These are phyloP conservation scores for Bretziella fagacearum DNA, from an alignment of 2,329 filamentous ascomycete genomes.

Conservation along the genomic window DNA sequence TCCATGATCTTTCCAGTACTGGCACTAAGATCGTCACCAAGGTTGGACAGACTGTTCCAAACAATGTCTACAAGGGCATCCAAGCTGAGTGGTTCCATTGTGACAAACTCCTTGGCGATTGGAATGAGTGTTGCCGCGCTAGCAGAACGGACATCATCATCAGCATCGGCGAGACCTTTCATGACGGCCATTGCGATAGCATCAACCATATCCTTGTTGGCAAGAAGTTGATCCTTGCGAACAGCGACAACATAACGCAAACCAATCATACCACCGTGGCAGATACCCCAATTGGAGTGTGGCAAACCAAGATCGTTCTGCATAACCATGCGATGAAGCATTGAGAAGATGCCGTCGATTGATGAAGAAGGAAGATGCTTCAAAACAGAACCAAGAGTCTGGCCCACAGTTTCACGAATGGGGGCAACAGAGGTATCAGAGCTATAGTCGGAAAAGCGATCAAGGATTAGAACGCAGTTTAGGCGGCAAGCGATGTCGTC, in stretches of 20 bases:
- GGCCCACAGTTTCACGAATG: slow-evolving; percentile 86
- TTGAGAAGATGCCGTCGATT: slow-evolving; percentile 68
- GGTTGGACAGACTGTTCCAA: slow-evolving; percentile 89
- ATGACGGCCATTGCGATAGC: slow-evolving; percentile 85
- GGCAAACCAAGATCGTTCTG: slow-evolving; percentile 63
- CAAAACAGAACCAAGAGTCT: slow-evolving; percentile 76
- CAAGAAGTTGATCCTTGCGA: slow-evolving; percentile 74
- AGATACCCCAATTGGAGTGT: slow-evolving; percentile 75
- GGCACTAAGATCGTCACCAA: slow-evolving; percentile 93
- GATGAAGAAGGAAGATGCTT: slow-evolving; percentile 65
- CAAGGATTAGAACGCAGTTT: slow-evolving; percentile 90
- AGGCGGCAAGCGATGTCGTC: slow-evolving; percentile 90
- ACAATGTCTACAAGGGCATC: slow-evolving; percentile 81
- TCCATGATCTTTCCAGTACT: slow-evolving; percentile 99
- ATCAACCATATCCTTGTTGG: slow-evolving; percentile 74
- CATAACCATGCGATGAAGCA: slow-evolving; percentile 81
- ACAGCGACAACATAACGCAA: slow-evolving; percentile 90
- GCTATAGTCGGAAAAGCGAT: slow-evolving; percentile 94
- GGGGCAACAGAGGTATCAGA: slow-evolving; percentile 94
- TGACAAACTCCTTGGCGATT: slow-evolving; percentile 88
- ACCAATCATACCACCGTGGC: slow-evolving; percentile 95
- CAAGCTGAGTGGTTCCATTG: slow-evolving; percentile 60
- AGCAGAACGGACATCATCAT: slow-evolving; percentile 92
- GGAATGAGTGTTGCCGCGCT: slow-evolving; percentile 95
- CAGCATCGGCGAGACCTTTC: slow-evolving; percentile 76